These are phyloP conservation scores for Pseudevernia furfuracea DNA, from an alignment of 495 filamentous ascomycete genomes.

Conservation along the genomic window DNA sequence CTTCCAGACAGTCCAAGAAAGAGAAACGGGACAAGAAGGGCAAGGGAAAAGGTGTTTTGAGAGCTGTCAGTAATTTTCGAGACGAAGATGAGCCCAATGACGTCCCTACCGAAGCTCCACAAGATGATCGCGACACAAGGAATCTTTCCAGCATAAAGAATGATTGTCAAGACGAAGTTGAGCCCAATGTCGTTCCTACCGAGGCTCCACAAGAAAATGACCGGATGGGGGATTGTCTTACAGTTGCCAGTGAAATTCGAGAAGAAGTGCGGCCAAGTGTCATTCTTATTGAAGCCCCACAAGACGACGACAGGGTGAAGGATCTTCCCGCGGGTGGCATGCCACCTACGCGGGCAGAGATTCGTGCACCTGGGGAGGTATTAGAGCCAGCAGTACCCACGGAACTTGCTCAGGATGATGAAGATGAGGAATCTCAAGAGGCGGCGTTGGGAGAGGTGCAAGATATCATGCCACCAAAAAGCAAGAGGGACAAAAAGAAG, in stretches of 20 bases:
- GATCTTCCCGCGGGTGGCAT: not conserved
- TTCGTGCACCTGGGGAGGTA: not conserved
- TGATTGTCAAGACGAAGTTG: not conserved
- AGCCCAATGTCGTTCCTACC: not conserved
- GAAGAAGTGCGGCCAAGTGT: not conserved
- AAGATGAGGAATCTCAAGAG: not conserved
- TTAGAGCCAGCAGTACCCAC: not conserved
- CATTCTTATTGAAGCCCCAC: constrained; percentile 1
- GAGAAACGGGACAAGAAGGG: constrained; percentile 39
- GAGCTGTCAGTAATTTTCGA: constrained; percentile 27
- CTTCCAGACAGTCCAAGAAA: constrained; percentile 19
- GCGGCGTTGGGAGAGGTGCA: constrained; percentile 6
- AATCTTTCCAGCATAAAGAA: too few species aligned
- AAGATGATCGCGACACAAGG: not conserved
- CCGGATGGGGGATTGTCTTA: not conserved
- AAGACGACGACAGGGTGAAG: constrained; percentile 1
- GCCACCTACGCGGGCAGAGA: not conserved
- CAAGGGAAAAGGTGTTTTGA: constrained; percentile 28
- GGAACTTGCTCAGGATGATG: not conserved
- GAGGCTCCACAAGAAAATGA: not conserved
- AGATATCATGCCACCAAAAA: not conserved
- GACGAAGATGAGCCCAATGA: constrained; percentile 20
- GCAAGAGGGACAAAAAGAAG: constrained; percentile 37
- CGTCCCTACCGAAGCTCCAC: constrained; percentile 9
- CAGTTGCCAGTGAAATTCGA: not conserved